Conservation (phyloP, 164 flowering plant genomes). For the Warburgia ugandensis region DNA sequence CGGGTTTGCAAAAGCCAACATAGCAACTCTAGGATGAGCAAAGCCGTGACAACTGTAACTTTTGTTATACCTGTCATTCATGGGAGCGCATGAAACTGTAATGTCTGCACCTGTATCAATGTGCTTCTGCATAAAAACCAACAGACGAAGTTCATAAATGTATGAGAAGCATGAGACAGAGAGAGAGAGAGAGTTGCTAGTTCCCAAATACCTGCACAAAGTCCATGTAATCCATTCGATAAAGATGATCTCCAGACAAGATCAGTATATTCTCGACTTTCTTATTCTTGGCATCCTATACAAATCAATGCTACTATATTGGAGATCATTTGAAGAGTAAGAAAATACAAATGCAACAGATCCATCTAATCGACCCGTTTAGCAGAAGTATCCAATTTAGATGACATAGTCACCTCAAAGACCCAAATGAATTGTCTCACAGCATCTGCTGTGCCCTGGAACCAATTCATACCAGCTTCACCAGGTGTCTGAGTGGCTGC, state of each 20-base stretch:
- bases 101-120: conserved; percentile 87
- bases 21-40: not conserved
- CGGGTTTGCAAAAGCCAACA: too few relatives aligned
- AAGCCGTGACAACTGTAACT: not conserved
- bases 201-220: conserved; percentile 62
- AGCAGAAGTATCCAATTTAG: not conserved
- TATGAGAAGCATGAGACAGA: not conserved
- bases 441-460: conserved; percentile 99
- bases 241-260: conserved; percentile 96
- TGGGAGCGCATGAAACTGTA: conserved; percentile 87
- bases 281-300: conserved; percentile 81
- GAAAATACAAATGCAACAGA: not conserved
- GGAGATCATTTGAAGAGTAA: not conserved
- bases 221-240: conserved; percentile 91
- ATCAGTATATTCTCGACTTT: conserved; percentile 77
- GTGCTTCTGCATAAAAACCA: conserved; percentile 64
- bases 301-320: not conserved
- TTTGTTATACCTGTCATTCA: conserved; percentile 65
- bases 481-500: conserved; percentile 21
- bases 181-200: conserved; percentile 4
- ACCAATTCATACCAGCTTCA: conserved; percentile 32
- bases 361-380: not conserved
- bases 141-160: not conserved
- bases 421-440: conserved; percentile 55
- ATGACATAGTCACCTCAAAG: conserved; percentile 25